Conservation (phyloP, 352 stramenopile species). For the Phytophthora crassamura region DNA sequence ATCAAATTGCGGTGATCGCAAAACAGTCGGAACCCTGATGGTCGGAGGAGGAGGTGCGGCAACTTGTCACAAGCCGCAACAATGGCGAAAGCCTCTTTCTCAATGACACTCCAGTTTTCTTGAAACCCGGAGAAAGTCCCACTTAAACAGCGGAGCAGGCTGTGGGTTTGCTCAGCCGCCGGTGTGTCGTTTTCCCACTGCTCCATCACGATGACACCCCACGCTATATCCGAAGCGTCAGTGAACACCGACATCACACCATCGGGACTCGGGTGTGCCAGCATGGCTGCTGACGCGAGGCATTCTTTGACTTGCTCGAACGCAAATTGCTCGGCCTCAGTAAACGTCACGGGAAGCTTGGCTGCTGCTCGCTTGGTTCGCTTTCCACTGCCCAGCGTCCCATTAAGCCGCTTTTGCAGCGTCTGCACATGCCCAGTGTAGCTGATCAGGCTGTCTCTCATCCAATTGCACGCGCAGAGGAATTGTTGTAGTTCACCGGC, state of each 20-base stretch:
- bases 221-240: conserved; percentile 1
- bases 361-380: conserved; percentile 1
- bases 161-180: background rate
- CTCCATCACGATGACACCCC: conserved; percentile 7
- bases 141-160: background rate
- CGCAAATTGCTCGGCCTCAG: background rate
- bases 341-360: background rate
- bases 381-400: background rate
- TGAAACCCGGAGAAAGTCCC: background rate
- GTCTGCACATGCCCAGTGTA: conserved; percentile 1
- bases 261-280: conserved; percentile 2
- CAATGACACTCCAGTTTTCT: conserved; percentile 10
- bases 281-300: background rate
- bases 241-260: conserved; percentile 5
- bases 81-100: conserved; percentile 2
- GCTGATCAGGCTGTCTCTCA: conserved; percentile 1
- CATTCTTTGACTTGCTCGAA: conserved; percentile 7
- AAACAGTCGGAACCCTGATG: too few species aligned
- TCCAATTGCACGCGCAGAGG: background rate
- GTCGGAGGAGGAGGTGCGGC: too few species aligned
- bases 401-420: background rate
- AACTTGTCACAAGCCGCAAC: too few species aligned
- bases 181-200: background rate
- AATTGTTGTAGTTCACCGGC: too few species aligned
- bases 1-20: too few species aligned